A percentile compares a stretch with the other conserved stretches of the same genome.
Conservation (phyloP, 1,284 basidiomycete genomes). For the Cryptococcus floricola region DNA sequence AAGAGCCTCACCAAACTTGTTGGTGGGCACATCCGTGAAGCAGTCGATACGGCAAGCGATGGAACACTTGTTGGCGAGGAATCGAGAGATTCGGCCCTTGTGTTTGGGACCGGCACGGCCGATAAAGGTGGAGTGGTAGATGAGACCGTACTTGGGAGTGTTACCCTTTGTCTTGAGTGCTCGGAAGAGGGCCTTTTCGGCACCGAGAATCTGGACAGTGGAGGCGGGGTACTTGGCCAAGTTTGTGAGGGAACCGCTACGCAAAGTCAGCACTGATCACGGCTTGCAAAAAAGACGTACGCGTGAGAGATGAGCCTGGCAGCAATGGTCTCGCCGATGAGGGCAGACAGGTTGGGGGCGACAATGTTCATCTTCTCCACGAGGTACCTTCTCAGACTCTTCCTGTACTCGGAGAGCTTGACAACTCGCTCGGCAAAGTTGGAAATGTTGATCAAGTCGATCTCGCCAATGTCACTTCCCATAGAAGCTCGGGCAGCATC, state of each 20-base stretch:
- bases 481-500: slow-evolving; percentile 93
- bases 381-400: slow-evolving; percentile 83
- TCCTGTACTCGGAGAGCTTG: slow-evolving; percentile 89
- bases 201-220: slow-evolving; percentile 96
- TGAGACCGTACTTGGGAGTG: slow-evolving; percentile 93
- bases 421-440: slow-evolving; percentile 89
- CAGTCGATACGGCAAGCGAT: slow-evolving; percentile 98
- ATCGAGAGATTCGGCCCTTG: slow-evolving; percentile 96
- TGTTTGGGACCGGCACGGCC: slow-evolving; percentile 90
- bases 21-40: slow-evolving; percentile 81
- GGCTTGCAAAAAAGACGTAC: slow-evolving; percentile 19
- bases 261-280: background rate
- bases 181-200: slow-evolving; percentile 96
- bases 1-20: slow-evolving; percentile 93
- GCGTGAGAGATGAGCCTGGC: slow-evolving; percentile 95
- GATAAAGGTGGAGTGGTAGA: slow-evolving; percentile 94
- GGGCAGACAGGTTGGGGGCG: slow-evolving; percentile 88
- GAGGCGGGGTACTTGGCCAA: slow-evolving; percentile 97
- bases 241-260: slow-evolving; percentile 85
- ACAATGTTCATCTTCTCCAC: slow-evolving; percentile 98
- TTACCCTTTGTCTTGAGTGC: slow-evolving; percentile 99
- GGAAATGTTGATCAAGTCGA: slow-evolving; percentile 95
- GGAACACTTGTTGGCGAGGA: slow-evolving; percentile 98
- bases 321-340: slow-evolving; percentile 92
- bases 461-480: slow-evolving; percentile 87